Base-by-base conservation (phyloP, 75 land plant species). In the Sequoiadendron giganteum region DNA sequence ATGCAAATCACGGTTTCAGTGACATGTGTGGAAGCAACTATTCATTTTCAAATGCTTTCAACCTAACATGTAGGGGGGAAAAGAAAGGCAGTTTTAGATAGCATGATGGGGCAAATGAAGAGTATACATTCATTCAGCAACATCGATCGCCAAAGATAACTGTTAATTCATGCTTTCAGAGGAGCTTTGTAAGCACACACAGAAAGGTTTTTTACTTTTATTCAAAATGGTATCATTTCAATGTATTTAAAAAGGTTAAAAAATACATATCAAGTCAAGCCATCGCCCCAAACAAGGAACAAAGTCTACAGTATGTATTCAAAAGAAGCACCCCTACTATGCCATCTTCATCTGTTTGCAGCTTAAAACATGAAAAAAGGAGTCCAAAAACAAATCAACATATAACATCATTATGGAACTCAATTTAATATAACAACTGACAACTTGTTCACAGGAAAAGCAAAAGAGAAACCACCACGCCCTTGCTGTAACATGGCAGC, bases 31-130 rank as follows among this genome's bases (percentile, higher is more conserved):
- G 13, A 40, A 21, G 42, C 25, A 39, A n/a, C 14, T 39, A 10
- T 18, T 32, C 86, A 87, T 32, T 87, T 88, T 38, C 88, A 16
- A 88, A 86, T 38, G 36, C 65, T 86, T 70, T 75, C 14, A 9
- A 32, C 3, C 16, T 75, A 2, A 54, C 32, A n/a, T 34, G 8
- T 11, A 34, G 6, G 28, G 18, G 15, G 6, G 9, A 49, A 38
- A 72, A 38, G 21, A 18, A 10, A 70, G 45, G 85, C 11, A 10
- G 4, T n/a, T 82, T n/a, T 47, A 47, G 14, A 47, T 40, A 34
- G 21, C 84, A 82, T 45, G 11, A 79, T 45, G 32, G 32, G 84
- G 6, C 45, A 5, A 82, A 82, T 30, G 52, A 42, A 45, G 14
- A 28, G 32, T 47, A 82, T 28, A 45, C 48, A 21, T 81, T 28